Conservation (phyloP, 768 basidiomycete genomes). For the Tulasnella calospora region DNA sequence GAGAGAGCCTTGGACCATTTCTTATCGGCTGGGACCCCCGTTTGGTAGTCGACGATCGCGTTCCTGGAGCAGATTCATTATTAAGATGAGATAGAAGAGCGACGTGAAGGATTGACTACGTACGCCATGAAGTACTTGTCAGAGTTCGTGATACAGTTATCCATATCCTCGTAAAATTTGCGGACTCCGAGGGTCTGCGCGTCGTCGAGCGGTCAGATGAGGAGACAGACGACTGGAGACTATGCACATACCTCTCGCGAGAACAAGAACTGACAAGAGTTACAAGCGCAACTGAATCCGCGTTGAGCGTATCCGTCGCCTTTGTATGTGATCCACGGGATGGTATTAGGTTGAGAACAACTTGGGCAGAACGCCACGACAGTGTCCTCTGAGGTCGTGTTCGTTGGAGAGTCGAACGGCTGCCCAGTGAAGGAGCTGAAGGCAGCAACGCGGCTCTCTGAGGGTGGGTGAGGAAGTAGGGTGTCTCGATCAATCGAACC, state of each 20-base stretch:
- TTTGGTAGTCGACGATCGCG: conserved; percentile 15
- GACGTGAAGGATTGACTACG: neutral
- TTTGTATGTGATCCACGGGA: conserved; percentile 28
- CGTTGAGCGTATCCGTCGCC: conserved; percentile 30
- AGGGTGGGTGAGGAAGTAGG: conserved; percentile 11
- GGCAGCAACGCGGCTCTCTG: neutral
- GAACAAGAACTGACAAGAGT: neutral
- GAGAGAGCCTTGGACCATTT: neutral
- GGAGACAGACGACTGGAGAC: neutral
- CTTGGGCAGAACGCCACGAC: neutral
- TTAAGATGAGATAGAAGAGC: too few species aligned
- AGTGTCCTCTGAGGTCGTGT: neutral
- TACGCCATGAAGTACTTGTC: conserved; percentile 21
- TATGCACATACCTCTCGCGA: conserved; percentile 22
- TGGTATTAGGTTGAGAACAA: neutral
- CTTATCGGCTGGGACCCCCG: neutral
- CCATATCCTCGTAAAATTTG: conserved; percentile 25
- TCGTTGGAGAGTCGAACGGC: conserved; percentile 22
- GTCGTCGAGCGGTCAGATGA: neutral
- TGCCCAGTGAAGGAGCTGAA: conserved; percentile 20
- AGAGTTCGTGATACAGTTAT: neutral
- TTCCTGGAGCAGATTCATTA: neutral
- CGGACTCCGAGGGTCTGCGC: conserved; percentile 20
- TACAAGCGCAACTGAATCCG: conserved; percentile 17
- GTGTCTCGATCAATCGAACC: conserved; percentile 8